Percentiles rank a stretch among this genome's conserved stretches.
phyloP scores from a whole-genome alignment of 257 asterid species.

The Capsicum chinense region DNA sequence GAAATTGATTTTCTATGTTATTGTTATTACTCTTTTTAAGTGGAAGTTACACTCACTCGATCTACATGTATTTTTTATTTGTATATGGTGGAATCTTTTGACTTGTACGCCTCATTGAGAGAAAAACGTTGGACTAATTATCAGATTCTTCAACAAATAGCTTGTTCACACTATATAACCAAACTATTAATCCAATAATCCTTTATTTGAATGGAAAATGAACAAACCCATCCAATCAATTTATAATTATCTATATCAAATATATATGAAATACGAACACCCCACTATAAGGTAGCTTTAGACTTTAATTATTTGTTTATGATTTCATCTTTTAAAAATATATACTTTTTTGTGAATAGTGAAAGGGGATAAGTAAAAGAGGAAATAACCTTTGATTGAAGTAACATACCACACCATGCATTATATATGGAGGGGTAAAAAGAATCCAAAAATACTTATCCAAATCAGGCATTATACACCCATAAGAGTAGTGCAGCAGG shows the following conservation, averaged over 20 bases:
- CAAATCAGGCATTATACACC: background rate
- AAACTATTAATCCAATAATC: background rate
- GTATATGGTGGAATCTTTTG: constrained; percentile 5
- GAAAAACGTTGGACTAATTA: constrained; percentile 8
- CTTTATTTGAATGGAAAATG: constrained; percentile 17
- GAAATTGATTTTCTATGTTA: background rate
- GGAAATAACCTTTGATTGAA: background rate
- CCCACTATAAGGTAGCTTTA: constrained; percentile 15
- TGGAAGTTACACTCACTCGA: background rate
- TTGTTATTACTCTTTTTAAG: background rate
- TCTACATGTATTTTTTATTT: background rate
- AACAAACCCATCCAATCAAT: constrained; percentile 14
- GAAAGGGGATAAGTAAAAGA: background rate
- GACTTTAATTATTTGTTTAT: background rate
- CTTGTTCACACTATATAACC: constrained; percentile 33
- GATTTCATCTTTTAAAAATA: background rate
- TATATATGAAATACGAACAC: constrained; percentile 17
- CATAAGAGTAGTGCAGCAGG: too few relatives aligned
- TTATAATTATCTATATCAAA: background rate
- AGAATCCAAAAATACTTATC: background rate
- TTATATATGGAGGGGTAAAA: too few relatives aligned
- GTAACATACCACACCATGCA: background rate
- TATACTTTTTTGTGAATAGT: background rate
- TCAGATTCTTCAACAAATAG: constrained; percentile 37
- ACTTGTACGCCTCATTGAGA: background rate